Conservation (phyloP, 306 rosid genomes). For the Ormosia semicastrata region DNA sequence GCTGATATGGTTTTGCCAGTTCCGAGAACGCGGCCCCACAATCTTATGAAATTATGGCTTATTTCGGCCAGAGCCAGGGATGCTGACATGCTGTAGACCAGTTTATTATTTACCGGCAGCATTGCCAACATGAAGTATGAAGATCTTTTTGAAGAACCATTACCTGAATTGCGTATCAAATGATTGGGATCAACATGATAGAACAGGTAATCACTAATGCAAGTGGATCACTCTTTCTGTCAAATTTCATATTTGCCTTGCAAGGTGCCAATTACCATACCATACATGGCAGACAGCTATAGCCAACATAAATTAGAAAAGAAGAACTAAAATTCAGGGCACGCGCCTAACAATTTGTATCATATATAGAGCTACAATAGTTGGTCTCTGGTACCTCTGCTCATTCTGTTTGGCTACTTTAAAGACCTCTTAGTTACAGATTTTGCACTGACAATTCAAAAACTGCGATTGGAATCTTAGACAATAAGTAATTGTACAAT, state of each 20-base stretch:
- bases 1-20: neutral
- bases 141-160: neutral
- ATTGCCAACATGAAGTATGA: neutral
- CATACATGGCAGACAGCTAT: neutral
- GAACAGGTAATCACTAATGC: neutral
- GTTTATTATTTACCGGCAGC: neutral
- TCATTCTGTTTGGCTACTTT: neutral
- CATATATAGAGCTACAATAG: neutral
- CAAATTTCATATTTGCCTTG: neutral
- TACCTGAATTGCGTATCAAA: neutral
- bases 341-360: neutral
- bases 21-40: neutral
- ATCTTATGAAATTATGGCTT: neutral
- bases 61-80: neutral
- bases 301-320: neutral
- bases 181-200: neutral
- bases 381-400: neutral
- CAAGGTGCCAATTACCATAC: neutral
- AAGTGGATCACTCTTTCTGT: neutral
- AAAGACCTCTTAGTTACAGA: neutral
- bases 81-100: neutral
- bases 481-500: neutral
- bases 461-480: neutral
- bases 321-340: neutral
- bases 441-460: neutral